Evolutionary conservation across 768 basidiomycete species (phyloP).

Genomic region (Boletus pseudo-olivaceus): DNA sequence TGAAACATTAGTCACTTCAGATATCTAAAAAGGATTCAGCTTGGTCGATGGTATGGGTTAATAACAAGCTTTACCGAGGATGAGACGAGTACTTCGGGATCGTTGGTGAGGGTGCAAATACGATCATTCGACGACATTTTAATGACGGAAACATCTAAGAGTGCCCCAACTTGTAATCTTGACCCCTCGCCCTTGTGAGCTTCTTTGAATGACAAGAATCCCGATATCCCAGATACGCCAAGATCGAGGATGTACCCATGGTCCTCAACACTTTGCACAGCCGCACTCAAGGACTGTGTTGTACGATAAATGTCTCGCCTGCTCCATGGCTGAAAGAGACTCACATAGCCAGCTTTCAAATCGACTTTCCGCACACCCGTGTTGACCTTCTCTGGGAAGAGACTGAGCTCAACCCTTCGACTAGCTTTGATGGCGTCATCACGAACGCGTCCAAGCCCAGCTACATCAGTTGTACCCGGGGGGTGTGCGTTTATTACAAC

Average conservation of each 20-base stretch:
- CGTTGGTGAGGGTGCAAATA: constrained; percentile 65
- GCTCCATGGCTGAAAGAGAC: constrained; percentile 31
- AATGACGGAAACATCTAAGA: constrained; percentile 64
- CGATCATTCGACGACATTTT: constrained; percentile 75
- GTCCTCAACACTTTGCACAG: constrained; percentile 85
- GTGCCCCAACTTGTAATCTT: constrained; percentile 57
- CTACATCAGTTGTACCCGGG: constrained; percentile 58
- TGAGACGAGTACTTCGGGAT: constrained; percentile 44
- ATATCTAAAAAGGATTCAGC: constrained; percentile 42
- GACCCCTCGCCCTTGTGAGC: constrained; percentile 38
- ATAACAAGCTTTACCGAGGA: constrained; percentile 47
- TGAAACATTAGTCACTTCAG: constrained; percentile 72
- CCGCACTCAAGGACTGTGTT: constrained; percentile 65
- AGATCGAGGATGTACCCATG: constrained; percentile 91
- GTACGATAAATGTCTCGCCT: background rate
- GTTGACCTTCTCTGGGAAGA: constrained; percentile 84
- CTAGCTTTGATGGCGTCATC: constrained; percentile 68
- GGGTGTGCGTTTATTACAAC: constrained; percentile 68
- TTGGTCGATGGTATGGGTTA: background rate
- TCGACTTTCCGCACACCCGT: constrained; percentile 75
- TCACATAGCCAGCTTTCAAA: constrained; percentile 68
- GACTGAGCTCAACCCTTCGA: constrained; percentile 78
- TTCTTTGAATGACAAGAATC: constrained; percentile 83
- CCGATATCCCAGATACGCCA: constrained; percentile 72
- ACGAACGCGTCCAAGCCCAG: constrained; percentile 56